Conservation (phyloP, 208 protist genomes). For the Acanthamoeba castellanii region DNA sequence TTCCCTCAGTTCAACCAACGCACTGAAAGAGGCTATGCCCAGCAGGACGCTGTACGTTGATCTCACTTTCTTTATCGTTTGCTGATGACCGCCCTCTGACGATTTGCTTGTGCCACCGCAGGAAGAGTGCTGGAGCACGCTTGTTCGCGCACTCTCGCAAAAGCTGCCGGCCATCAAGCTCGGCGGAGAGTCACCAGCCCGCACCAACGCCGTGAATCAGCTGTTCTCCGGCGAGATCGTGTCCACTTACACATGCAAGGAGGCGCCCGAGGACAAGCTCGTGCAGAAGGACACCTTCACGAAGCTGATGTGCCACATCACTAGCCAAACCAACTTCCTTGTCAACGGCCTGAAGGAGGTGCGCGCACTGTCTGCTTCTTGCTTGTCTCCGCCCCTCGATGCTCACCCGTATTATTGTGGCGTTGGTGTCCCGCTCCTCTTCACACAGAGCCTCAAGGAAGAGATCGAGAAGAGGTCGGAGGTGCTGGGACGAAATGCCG, state of each 20-base stretch:
- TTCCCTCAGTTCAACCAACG: constrained; percentile 69
- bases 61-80: background rate
- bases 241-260: constrained; percentile 15
- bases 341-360: constrained; percentile 80
- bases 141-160: constrained; percentile 37
- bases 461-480: constrained; percentile 81
- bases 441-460: constrained; percentile 78
- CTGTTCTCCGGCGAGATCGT: constrained; percentile 74
- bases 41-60: constrained; percentile 51
- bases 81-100: background rate
- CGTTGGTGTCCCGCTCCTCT: background rate
- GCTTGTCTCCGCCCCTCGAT: background rate
- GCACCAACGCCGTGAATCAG: constrained; percentile 18
- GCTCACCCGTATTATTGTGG: background rate
- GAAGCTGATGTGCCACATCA: constrained; percentile 84
- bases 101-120: background rate
- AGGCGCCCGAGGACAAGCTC: constrained; percentile 62
- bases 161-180: constrained; percentile 21
- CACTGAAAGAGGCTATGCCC: constrained; percentile 25
- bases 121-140: constrained; percentile 55
- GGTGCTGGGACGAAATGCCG: constrained; percentile 80
- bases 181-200: background rate
- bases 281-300: constrained; percentile 18
- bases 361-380: background rate
- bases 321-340: constrained; percentile 77